These are phyloP conservation scores for Pseudocercospora eumusae DNA, from an alignment of 2,329 filamentous ascomycete species.

Conservation along the genomic window DNA sequence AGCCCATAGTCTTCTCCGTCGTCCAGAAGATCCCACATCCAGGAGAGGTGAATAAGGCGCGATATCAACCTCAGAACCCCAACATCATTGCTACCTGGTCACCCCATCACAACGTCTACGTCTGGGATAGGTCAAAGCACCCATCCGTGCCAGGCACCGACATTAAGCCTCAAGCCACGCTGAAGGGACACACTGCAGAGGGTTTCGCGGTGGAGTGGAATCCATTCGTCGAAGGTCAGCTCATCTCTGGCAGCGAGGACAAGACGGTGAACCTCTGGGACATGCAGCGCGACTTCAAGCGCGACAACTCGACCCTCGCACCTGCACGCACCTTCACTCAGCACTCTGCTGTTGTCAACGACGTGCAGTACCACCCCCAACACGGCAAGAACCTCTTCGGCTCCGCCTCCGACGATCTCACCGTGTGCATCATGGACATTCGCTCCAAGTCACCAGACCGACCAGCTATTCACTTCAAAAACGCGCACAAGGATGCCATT, in stretches of 20 bases:
- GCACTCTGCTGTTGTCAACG: constrained; percentile 89
- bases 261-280: constrained; percentile 92
- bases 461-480: constrained; percentile 62
- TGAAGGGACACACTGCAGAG: constrained; percentile 81
- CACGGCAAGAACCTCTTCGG: constrained; percentile 78
- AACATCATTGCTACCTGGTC: constrained; percentile 95
- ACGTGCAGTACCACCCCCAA: constrained; percentile 91
- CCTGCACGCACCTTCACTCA: constrained; percentile 78
- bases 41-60: constrained; percentile 96
- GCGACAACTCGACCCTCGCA: constrained; percentile 68
- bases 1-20: constrained; percentile 83
- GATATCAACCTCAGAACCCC: constrained; percentile 96
- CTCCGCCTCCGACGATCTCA: constrained; percentile 92
- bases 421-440: constrained; percentile 87
- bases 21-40: constrained; percentile 96
- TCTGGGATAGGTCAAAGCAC: constrained; percentile 97
- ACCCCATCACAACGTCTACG: constrained; percentile 80
- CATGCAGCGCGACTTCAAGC: constrained; percentile 68
- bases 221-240: constrained; percentile 74
- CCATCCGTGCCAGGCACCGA: constrained; percentile 66
- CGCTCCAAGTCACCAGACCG: constrained; percentile 61
- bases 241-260: constrained; percentile 91
- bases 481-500: constrained; percentile 87
- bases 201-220: constrained; percentile 95
- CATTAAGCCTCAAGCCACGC: constrained; percentile 77